Conservation (phyloP, 768 basidiomycete genomes). For the Leccinum variicolor region DNA sequence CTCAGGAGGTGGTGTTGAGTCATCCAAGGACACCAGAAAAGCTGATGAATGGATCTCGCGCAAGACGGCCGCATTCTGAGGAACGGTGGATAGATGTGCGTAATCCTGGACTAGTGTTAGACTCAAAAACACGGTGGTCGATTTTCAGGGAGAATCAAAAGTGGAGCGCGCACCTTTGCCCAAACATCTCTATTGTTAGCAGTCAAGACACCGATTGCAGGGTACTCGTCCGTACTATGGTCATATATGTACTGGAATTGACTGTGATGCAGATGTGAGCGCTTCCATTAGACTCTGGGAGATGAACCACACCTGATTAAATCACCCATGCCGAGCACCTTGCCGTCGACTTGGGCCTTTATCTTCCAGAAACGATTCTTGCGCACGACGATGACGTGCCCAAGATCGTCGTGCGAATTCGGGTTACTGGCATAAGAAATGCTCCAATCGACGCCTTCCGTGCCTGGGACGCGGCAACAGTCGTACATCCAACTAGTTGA, state of each 20-base stretch:
- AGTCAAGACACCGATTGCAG: slow-evolving; percentile 75
- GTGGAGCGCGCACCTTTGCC: slow-evolving; percentile 60
- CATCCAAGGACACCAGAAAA: slow-evolving; percentile 80
- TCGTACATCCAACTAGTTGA: slow-evolving; percentile 84
- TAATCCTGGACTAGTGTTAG: slow-evolving; percentile 49
- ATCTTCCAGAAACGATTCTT: slow-evolving; percentile 86
- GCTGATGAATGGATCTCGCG: slow-evolving; percentile 81
- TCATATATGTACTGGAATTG: slow-evolving; percentile 73
- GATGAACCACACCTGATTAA: slow-evolving; percentile 50
- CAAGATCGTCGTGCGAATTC: slow-evolving; percentile 41
- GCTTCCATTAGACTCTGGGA: neutral
- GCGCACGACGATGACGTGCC: slow-evolving; percentile 83
- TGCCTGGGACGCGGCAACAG: slow-evolving; percentile 77
- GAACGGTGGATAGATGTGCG: slow-evolving; percentile 51
- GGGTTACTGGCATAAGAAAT: slow-evolving; percentile 57
- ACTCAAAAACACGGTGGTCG: neutral
- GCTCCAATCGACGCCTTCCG: slow-evolving; percentile 74
- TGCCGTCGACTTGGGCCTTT: slow-evolving; percentile 51
- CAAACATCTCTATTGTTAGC: slow-evolving; percentile 82
- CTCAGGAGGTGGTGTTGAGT: slow-evolving; percentile 42
- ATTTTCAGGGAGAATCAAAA: neutral
- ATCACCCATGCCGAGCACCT: slow-evolving; percentile 61
- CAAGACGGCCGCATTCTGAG: slow-evolving; percentile 62
- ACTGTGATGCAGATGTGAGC: slow-evolving; percentile 34
- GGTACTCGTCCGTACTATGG: slow-evolving; percentile 57